Evolutionary conservation across 176 grass and related monocot genomes (phyloP).

Genomic region (Oryza meridionalis): DNA sequence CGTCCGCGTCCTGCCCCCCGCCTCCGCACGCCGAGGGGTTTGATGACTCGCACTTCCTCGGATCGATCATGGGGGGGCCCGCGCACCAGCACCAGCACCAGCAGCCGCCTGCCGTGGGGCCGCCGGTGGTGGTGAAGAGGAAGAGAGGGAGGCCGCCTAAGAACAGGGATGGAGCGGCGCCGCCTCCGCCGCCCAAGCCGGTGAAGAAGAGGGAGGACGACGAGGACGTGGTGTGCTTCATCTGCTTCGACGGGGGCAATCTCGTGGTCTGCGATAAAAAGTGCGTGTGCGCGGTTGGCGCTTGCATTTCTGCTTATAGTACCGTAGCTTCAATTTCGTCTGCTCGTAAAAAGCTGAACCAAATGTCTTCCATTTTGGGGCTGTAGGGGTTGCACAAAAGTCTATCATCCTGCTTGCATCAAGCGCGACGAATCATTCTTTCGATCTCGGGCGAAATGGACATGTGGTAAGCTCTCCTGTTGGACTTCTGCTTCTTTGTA

Average conservation of each 20-base stretch:
- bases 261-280: constrained; percentile 93
- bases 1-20: constrained; percentile 26
- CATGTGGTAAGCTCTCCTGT: constrained; percentile 72
- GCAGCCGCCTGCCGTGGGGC: not conserved
- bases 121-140: constrained; percentile 56
- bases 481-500: not conserved
- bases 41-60: constrained; percentile 63
- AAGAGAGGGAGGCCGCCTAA: constrained; percentile 92
- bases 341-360: constrained; percentile 23
- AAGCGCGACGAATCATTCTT: constrained; percentile 91
- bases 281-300: constrained; percentile 34
- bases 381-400: constrained; percentile 88
- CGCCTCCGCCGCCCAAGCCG: constrained; percentile 20
- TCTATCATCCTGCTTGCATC: constrained; percentile 93
- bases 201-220: constrained; percentile 57
- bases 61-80: constrained; percentile 56
- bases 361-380: not conserved
- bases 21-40: constrained; percentile 29
- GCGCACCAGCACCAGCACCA: not conserved
- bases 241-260: constrained; percentile 95
- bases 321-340: not conserved
- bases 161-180: constrained; percentile 46
- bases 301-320: not conserved
- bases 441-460: constrained; percentile 70
- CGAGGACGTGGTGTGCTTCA: constrained; percentile 96